These are phyloP conservation scores for Aspergillus thermomutatus DNA, from an alignment of 2,329 filamentous ascomycete genomes.

Conservation along the genomic window DNA sequence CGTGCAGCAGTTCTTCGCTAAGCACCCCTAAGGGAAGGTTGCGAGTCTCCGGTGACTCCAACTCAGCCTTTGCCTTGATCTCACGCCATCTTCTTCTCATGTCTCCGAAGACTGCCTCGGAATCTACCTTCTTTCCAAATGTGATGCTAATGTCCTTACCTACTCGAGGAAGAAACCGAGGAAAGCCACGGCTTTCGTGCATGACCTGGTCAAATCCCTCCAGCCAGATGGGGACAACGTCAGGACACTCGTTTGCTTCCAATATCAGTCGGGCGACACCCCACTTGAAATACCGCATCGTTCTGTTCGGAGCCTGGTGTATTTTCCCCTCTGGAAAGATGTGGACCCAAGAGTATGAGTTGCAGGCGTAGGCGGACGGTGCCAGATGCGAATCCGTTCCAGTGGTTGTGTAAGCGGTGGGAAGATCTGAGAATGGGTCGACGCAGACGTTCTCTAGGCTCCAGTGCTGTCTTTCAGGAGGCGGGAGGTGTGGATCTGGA, in stretches of 20 bases:
- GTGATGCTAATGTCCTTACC: slow-evolving; percentile 58
- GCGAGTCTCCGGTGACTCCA: slow-evolving; percentile 36
- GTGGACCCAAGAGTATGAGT: slow-evolving; percentile 82
- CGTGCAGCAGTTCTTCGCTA: slow-evolving; percentile 63
- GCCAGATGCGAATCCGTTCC: slow-evolving; percentile 55
- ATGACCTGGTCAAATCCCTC: slow-evolving; percentile 86
- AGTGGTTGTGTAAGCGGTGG: slow-evolving; percentile 39
- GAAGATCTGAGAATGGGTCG: slow-evolving; percentile 46
- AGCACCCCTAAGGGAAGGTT: slow-evolving; percentile 53
- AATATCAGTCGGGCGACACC: slow-evolving; percentile 87
- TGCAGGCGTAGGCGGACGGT: slow-evolving; percentile 67
- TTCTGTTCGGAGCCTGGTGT: slow-evolving; percentile 75
- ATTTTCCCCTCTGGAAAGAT: slow-evolving; percentile 95
- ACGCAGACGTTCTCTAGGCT: slow-evolving; percentile 42
- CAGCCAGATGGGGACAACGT: slow-evolving; percentile 90
- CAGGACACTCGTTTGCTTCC: slow-evolving; percentile 80
- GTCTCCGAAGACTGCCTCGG: slow-evolving; percentile 72
- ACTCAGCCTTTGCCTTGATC: slow-evolving; percentile 55
- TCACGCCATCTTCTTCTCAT: slow-evolving; percentile 70
- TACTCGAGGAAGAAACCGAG: slow-evolving; percentile 74
- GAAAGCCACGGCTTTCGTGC: slow-evolving; percentile 76
- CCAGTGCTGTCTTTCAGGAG: slow-evolving; percentile 34
- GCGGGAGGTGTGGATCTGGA: slow-evolving; percentile 43
- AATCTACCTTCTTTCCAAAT: slow-evolving; percentile 68
- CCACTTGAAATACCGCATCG: slow-evolving; percentile 98